phyloP scores from a whole-genome alignment of 495 filamentous ascomycete genomes.

The Articulospora tetracladia region DNA sequence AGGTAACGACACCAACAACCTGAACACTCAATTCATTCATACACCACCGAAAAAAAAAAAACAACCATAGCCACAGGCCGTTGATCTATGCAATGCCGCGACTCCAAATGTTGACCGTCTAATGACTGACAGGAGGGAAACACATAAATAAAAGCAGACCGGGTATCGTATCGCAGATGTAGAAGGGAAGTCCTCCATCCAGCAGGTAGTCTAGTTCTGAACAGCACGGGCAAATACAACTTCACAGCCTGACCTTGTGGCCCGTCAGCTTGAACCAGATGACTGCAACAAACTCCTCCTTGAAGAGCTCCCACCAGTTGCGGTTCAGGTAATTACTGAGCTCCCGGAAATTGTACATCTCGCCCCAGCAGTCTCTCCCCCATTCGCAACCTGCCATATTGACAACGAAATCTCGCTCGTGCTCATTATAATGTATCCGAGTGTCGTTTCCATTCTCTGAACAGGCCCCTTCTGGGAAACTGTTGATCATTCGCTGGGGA shows the following conservation, averaged over 20 bases:
- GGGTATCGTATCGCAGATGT: not conserved
- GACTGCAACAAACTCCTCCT: conserved; percentile 50
- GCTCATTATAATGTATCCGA: conserved; percentile 78
- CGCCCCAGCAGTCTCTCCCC: conserved; percentile 95
- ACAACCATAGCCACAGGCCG: not conserved
- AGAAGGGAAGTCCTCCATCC: not conserved
- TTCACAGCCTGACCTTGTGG: conserved; percentile 46
- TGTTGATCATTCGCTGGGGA: conserved; percentile 88
- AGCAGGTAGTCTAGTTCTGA: not conserved
- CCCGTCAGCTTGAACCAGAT: conserved; percentile 53
- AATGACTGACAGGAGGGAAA: not conserved
- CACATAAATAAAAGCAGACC: not conserved
- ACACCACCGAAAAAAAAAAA: not conserved
- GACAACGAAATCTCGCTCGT: conserved; percentile 89
- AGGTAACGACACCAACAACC: no score
- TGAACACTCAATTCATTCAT: not conserved
- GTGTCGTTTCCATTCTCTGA: conserved; percentile 70
- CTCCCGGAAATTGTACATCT: conserved; percentile 91
- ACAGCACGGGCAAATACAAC: not conserved
- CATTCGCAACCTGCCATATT: conserved; percentile 99
- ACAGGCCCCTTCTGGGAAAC: conserved; percentile 88
- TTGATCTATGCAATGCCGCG: not conserved
- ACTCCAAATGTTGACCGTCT: not conserved
- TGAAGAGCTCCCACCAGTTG: conserved; percentile 69
- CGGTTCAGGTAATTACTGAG: conserved; percentile 83